Base-by-base conservation (phyloP, 805 yeast species). In the Myxozyma udenii region DNA sequence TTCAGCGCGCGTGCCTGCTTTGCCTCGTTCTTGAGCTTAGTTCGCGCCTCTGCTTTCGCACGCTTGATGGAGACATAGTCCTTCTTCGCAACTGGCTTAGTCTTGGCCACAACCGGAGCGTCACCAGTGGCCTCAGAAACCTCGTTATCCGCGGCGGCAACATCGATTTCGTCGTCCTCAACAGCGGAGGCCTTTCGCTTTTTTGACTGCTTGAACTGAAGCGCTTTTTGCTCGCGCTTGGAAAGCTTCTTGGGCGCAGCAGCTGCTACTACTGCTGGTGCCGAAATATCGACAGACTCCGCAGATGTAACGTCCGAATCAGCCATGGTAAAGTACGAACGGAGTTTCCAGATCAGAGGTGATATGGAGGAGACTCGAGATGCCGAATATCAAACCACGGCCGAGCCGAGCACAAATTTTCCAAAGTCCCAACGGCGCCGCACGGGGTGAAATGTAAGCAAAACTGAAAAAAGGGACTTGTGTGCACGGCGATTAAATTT, bases 1-100 rank as follows among this genome's bases (percentile, higher is more conserved):
- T 37, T 45, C 7, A 22, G 16, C 5, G 30, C n/a, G 4, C 19
- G 18, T 3, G 41, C 40, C n/a, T 18, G 23, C 37, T 39, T 48
- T 23, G 42, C 50, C 4, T 41, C 45, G 30, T 39, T 43, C 41
- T 57, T 60, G 18, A 39, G 53, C 1, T 46, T 47, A 4, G 41
- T 23, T 19, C 46, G 9, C 9, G 33, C 33, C 14, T 28, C 33
- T 28, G 14, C 14, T 14, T 28, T 28, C 9, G 33, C 33, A 9
- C 14, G 33, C 14, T 28, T 28, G 12, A 28, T 9, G 9, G 9
- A 9, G 12, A 9, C 14, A 14, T 9, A 28, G 9, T 28, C 33
- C 14, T 28, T 14, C 14, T 9, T 9, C 9, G 33, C 12, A 28
- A 28, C 14, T 14, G 33, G 33, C 14, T 28, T 28, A 9, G 12